Conservation (phyloP, 179 eudicot species). For the Silene vulgaris region DNA sequence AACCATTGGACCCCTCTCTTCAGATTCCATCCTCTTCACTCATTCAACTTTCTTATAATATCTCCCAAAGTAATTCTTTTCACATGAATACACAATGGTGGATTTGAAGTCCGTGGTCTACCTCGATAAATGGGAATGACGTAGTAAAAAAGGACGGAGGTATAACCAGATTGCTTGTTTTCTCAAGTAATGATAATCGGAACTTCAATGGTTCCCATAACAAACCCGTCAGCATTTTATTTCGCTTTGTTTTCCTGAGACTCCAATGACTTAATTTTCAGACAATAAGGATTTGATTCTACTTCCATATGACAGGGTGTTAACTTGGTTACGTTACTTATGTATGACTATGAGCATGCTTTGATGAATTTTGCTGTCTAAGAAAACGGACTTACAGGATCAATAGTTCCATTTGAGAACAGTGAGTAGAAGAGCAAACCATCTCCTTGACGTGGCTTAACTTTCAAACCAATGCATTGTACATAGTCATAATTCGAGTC, state of each 20-base stretch:
- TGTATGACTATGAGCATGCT: not conserved
- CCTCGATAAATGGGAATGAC: not conserved
- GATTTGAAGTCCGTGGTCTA: not conserved
- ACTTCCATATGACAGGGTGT: not conserved
- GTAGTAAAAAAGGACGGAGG: not conserved
- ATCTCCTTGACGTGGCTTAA: constrained; percentile 79
- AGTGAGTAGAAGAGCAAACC: constrained; percentile 78
- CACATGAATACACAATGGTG: not conserved
- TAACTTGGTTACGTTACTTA: not conserved
- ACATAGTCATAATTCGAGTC: constrained; percentile 56
- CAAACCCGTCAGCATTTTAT: not conserved
- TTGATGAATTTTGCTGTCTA: not conserved
- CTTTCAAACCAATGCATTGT: constrained; percentile 71
- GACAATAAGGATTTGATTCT: not conserved
- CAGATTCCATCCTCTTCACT: too few relatives aligned
- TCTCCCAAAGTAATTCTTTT: too few relatives aligned
- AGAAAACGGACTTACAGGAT: constrained; percentile 54
- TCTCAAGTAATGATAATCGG: not conserved
- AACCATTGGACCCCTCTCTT: too few relatives aligned
- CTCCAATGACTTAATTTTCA: not conserved
- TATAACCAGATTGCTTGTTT: not conserved
- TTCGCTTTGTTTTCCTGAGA: not conserved
- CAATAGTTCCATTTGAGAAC: constrained; percentile 72
- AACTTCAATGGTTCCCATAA: not conserved
- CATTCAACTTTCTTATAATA: too few relatives aligned